These are phyloP conservation scores for Marasmius tenuissimus DNA, from an alignment of 1,284 basidiomycete species.

Conservation along the genomic window DNA sequence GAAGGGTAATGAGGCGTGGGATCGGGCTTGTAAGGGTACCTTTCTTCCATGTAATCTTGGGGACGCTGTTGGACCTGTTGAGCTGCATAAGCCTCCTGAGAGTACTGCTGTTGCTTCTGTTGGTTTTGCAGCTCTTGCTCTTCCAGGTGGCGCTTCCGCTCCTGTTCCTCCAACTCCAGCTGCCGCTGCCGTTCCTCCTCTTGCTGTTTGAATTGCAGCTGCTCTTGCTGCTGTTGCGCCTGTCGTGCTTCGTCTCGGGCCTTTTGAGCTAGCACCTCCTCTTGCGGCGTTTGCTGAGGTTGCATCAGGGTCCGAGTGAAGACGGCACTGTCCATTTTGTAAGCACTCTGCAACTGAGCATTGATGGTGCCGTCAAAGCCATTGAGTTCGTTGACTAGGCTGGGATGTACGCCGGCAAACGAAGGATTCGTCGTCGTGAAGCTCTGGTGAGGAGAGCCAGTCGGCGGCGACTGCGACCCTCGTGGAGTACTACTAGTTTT, in stretches of 20 bases:
- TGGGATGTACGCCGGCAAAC: constrained; percentile 56
- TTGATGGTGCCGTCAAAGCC: constrained; percentile 59
- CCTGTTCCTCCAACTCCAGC: constrained; percentile 22
- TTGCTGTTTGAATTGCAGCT: constrained; percentile 12
- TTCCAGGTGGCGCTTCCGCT: constrained; percentile 19
- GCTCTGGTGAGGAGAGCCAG: constrained; percentile 16
- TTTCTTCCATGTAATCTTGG: constrained; percentile 5
- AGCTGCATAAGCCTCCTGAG: constrained; percentile 5
- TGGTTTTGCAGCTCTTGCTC: constrained; percentile 14
- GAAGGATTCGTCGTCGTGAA: constrained; percentile 35
- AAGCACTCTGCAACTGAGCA: constrained; percentile 52
- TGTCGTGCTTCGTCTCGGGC: constrained; percentile 17
- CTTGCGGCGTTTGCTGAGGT: not conserved
- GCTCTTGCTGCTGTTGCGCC: constrained; percentile 15
- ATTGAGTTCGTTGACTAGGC: constrained; percentile 56
- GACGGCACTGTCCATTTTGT: constrained; percentile 34
- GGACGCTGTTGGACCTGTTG: constrained; percentile 3
- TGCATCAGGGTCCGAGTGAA: constrained; percentile 21
- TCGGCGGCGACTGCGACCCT: constrained; percentile 17
- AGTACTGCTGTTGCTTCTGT: constrained; percentile 18
- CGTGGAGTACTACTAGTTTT: constrained; percentile 9
- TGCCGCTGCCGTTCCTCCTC: constrained; percentile 20
- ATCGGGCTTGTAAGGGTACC: not conserved
- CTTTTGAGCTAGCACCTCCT: constrained; percentile 14
- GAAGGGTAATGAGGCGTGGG: not conserved